Evolutionary conservation across 345 rosid genomes (phyloP), one percentile per base, ranked within the genome.

Genomic region (Arabidopsis suecica): DNA sequence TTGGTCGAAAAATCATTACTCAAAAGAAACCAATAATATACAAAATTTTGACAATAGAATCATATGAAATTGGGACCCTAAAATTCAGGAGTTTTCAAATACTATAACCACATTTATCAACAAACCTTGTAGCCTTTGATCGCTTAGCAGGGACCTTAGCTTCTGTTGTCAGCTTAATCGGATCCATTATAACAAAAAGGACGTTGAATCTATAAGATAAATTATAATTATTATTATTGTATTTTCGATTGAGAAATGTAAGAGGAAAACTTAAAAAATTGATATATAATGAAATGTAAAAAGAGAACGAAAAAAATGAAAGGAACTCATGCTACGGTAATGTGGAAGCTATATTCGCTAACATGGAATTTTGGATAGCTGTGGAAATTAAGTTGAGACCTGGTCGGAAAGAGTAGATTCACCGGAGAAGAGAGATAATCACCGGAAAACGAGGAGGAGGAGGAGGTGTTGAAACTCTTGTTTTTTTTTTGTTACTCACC

Each of bases 381-480:
- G 40, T 8, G 9, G 22, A 25, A 5, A 38, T 33, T 7, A 20
- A 28, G 30, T 5, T 25, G 47, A 42, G 30, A 73, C 64, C 45
- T 73, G 28, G 44, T 54, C 62, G 45, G 54, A 40, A 42, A 54
- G 41, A 32, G 44, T 9, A 1, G 41, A 63, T 40, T 5, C 14
- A 33, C 12, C 61, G 71, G 65, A 65, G 47, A 74, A 33, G 13
- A 22, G 8, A n/a, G 20, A 44, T 14, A 64, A 42, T 32, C 57
- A 32, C 65, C 45, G 47, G 65, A 10, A 33, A 32, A 8, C 3
- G 10, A 23, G 41, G 54, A 32, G 5, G 48, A 38, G 2, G 62
- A 37, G 20, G 22, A 61, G 16, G 42, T 16, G 45, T 36, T 36
- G n/a, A 9, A 60, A 18, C 28, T 37, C 61, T 58, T 1, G 0